Percentiles rank a stretch among this genome's conserved stretches.
phyloP scores from a whole-genome alignment of 257 asterid species.

The Solanum sejunctum region DNA sequence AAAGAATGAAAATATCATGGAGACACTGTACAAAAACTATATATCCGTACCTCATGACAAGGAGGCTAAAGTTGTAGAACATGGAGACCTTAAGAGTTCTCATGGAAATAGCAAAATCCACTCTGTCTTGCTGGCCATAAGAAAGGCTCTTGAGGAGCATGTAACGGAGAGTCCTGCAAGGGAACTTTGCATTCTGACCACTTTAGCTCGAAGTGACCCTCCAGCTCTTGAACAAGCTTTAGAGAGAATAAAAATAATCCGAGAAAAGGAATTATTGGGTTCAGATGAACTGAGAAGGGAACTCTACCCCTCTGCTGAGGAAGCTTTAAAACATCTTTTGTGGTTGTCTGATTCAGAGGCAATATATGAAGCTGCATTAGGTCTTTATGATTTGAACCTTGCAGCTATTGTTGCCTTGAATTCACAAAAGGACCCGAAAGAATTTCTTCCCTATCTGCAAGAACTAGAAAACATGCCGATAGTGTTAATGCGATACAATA shows the following conservation, averaged over 20 bases:
- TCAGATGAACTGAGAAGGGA: conserved; percentile 35
- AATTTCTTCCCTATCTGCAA: conserved; percentile 88
- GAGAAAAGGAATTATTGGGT: conserved; percentile 71
- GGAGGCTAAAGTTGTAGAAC: conserved; percentile 12
- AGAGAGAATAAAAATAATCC: conserved; percentile 61
- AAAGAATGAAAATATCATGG: conserved; percentile 65
- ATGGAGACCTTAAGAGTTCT: conserved; percentile 19
- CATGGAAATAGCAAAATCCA: conserved; percentile 40
- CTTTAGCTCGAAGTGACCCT: conserved; percentile 72
- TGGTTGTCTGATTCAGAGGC: conserved; percentile 87
- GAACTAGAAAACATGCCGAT: conserved; percentile 62
- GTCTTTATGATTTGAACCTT: conserved; percentile 90
- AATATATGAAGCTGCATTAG: conserved; percentile 86
- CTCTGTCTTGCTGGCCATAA: conserved; percentile 43
- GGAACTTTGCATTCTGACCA: conserved; percentile 92
- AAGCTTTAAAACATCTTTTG: conserved; percentile 81
- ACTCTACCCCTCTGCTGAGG: conserved; percentile 79
- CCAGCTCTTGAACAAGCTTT: conserved; percentile 89
- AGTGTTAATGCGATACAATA: conserved; percentile 61
- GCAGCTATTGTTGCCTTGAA: conserved; percentile 96
- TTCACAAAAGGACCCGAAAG: conserved; percentile 94
- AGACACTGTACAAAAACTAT: conserved; percentile 55
- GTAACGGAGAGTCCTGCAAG: conserved; percentile 61
- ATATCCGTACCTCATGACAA: conserved; percentile 20
- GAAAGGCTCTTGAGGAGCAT: conserved; percentile 80